Evolutionary conservation across 129 eudicot genomes (phyloP).

Genomic region (Chrysanthemum makinoi): DNA sequence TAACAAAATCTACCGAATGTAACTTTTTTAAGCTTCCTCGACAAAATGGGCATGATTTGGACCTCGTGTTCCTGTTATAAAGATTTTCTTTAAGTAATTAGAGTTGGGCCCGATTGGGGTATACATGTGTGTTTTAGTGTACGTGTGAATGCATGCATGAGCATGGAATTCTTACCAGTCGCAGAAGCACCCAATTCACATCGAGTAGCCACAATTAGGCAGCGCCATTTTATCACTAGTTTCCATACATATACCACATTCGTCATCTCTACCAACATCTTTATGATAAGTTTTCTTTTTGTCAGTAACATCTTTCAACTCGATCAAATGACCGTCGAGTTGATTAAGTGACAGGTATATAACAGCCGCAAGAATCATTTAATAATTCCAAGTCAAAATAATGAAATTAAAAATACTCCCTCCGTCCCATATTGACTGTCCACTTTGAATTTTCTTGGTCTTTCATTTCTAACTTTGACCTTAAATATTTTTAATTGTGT

Average conservation of each 20-base stretch:
- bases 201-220: slow-evolving; percentile 66
- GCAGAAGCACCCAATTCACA: slow-evolving; percentile 50
- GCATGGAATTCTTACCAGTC: slow-evolving; percentile 37
- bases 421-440: too few relatives aligned
- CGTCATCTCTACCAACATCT: slow-evolving; percentile 39
- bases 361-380: slow-evolving; percentile 40
- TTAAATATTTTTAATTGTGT: too few relatives aligned
- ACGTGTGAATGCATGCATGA: background rate
- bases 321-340: slow-evolving; percentile 53
- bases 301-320: slow-evolving; percentile 35
- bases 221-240: slow-evolving; percentile 42
- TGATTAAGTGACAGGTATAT: slow-evolving; percentile 63
- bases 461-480: too few relatives aligned
- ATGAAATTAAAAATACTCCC: background rate
- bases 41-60: slow-evolving; percentile 78
- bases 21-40: slow-evolving; percentile 69
- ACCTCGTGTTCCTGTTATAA: slow-evolving; percentile 54
- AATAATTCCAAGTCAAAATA: background rate
- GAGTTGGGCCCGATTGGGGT: background rate
- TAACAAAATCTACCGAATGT: slow-evolving; percentile 49
- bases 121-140: background rate
- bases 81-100: background rate
- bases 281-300: slow-evolving; percentile 18
- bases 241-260: slow-evolving; percentile 64
- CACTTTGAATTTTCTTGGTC: too few relatives aligned